Base-by-base conservation (phyloP, 352 stramenopile genomes). In the Phytophthora pluvialis region DNA sequence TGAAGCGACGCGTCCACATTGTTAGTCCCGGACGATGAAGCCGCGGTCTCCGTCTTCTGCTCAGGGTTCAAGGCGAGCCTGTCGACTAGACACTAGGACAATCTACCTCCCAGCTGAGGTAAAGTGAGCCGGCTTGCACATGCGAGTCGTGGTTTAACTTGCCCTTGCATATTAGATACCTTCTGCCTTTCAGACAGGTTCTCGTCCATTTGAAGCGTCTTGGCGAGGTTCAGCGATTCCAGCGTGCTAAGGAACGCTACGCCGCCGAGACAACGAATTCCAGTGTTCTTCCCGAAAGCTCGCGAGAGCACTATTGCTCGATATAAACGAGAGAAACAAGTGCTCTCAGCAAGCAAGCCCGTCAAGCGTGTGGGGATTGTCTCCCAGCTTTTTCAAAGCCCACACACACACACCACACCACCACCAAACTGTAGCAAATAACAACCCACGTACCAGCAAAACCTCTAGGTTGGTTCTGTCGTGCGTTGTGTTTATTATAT, bases 91-190 rank as follows among this genome's bases (percentile, higher is more conserved):
- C 46, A 61, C 32, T 16, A 65, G 77, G 4, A 72, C 56, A 51
- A 77, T 84, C 13, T 75, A 83, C 28, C 32, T 64, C 3, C 76
- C 70, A 9, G 67, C 55, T 33, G 75, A 86, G 25, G 76, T 82
- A 48, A 52, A 3, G 38, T 15, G 3, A 47, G 18, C n/a, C 13
- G 18, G 8, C n/a, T 4, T 31, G 10, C 21, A 21, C 21, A 28
- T 12, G 10, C 4, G 35, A 45, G 32, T 35, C 25, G 15, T 15
- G 12, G 33, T 32, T n/a, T n/a, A n/a, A n/a, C n/a, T n/a, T n/a
- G n/a, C n/a, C n/a, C 29, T 38, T 15, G 21, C 13, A 42, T 3
- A 7, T 7, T 18, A 84, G 75, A 81, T 81, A 36, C 67, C 60
- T 3, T 7, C 11, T 2, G 57, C 26, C 10, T 73, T 77, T 47